A percentile compares a stretch with the other conserved stretches of the same genome.
These are phyloP conservation scores for Meyerozyma guilliermondii DNA, from an alignment of 1,139 yeast genomes.

Conservation along the genomic window DNA sequence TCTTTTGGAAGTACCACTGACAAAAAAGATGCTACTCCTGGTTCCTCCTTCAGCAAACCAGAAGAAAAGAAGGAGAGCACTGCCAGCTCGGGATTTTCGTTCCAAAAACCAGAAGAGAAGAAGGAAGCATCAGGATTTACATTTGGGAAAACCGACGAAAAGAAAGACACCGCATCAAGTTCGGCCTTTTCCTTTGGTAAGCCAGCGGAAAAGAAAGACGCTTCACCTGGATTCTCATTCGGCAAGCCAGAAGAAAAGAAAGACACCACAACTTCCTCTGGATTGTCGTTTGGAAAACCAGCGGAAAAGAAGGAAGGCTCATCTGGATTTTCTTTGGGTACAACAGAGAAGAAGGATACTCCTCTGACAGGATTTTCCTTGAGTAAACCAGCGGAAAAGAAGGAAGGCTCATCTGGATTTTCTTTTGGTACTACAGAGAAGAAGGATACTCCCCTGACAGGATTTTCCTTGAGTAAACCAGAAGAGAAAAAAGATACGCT, in stretches of 20 bases:
- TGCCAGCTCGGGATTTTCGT: slow-evolving; percentile 1
- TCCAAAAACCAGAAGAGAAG: slow-evolving; percentile 6
- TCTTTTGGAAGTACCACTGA: background rate
- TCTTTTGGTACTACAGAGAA: slow-evolving; percentile 15
- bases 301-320: slow-evolving; percentile 13
- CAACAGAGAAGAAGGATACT: slow-evolving; percentile 13
- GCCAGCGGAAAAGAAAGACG: slow-evolving; percentile 3
- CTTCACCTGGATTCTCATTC: slow-evolving; percentile 11
- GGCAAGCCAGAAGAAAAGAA: slow-evolving; percentile 16
- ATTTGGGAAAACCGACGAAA: slow-evolving; percentile 11
- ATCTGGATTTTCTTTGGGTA: slow-evolving; percentile 15
- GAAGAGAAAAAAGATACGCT: slow-evolving; percentile 10
- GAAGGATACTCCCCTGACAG: slow-evolving; percentile 10
- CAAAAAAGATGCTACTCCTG: slow-evolving; percentile 1
- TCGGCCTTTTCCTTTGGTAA: slow-evolving; percentile 8
- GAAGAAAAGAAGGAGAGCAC: slow-evolving; percentile 5
- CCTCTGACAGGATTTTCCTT: slow-evolving; percentile 9
- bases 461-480: slow-evolving; percentile 12
- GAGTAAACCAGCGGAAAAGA: slow-evolving; percentile 12
- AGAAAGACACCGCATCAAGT: slow-evolving; percentile 5
- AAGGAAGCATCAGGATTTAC: slow-evolving; percentile 13
- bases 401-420: slow-evolving; percentile 6
- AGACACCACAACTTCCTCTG: slow-evolving; percentile 9
- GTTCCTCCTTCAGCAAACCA: slow-evolving; percentile 6
- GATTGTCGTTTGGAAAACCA: slow-evolving; percentile 16